Evolutionary conservation across 108 stramenopile genomes (phyloP).

Genomic region (Nannochloropsis oceanica): DNA sequence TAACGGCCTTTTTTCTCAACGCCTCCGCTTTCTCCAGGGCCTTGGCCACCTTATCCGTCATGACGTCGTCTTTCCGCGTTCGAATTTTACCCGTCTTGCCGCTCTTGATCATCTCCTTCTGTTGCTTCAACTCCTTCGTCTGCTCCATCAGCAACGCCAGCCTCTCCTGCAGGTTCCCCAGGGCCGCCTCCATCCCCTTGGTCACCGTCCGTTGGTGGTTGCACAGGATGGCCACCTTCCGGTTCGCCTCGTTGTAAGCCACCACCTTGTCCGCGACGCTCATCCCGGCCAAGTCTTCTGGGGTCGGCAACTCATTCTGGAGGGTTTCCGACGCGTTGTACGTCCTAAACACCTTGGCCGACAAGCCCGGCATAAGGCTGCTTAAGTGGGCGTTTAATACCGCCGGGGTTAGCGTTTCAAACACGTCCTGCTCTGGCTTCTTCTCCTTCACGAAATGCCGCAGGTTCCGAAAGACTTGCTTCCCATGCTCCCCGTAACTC

Average conservation of each 20-base stretch:
- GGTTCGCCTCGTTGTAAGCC: constrained; percentile 96
- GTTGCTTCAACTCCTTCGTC: constrained; percentile 58
- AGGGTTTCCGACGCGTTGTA: constrained; percentile 97
- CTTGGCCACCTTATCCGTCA: not conserved
- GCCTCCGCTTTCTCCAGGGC: not conserved
- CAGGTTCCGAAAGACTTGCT: constrained; percentile 66
- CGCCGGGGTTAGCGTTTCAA: constrained; percentile 75
- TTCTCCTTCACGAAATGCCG: constrained; percentile 72
- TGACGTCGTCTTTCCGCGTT: not conserved
- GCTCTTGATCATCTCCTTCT: constrained; percentile 56
- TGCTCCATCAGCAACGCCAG: constrained; percentile 69
- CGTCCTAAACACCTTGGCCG: constrained; percentile 99
- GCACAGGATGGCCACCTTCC: constrained; percentile 96
- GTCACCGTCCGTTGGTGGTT: constrained; percentile 92
- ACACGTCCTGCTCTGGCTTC: constrained; percentile 73
- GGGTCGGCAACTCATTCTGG: constrained; percentile 76
- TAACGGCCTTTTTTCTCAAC: not conserved
- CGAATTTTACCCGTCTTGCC: not conserved
- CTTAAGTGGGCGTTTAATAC: constrained; percentile 8
- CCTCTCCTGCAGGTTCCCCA: constrained; percentile 50
- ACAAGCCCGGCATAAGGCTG: constrained; percentile 86
- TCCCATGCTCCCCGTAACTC: constrained; percentile 34
- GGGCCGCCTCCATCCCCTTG: constrained; percentile 70
- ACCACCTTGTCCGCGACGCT: constrained; percentile 71
- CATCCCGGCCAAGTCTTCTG: constrained; percentile 48